phyloP scores from a whole-genome alignment of 345 rosid species.

The Citrus maxima region DNA sequence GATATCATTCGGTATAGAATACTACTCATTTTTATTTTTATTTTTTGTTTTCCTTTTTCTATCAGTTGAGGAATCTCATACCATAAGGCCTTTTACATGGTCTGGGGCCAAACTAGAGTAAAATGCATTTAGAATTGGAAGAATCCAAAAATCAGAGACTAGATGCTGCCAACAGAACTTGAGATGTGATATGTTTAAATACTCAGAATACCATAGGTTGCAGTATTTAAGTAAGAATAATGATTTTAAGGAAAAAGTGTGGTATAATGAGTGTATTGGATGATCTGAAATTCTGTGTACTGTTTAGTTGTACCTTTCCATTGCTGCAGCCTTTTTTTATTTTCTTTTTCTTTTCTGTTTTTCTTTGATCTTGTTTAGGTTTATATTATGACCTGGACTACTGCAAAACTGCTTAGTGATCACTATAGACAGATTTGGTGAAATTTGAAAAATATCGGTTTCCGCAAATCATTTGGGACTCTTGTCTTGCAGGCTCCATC shows the following conservation, averaged over 20 bases:
- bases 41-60: background rate
- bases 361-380: background rate
- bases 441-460: background rate
- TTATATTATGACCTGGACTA: background rate
- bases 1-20: slow-evolving; percentile 77
- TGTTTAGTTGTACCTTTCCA: background rate
- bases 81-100: background rate
- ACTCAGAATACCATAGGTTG: background rate
- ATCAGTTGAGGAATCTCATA: background rate
- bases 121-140: background rate
- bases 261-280: background rate
- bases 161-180: background rate
- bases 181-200: background rate
- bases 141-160: background rate
- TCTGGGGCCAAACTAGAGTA: background rate
- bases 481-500: slow-evolving; percentile 54
- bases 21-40: background rate
- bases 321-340: too few relatives aligned
- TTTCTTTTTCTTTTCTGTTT: background rate
- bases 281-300: background rate
- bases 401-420: background rate
- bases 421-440: too few relatives aligned
- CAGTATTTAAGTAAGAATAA: background rate
- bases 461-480: background rate
- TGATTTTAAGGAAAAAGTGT: background rate